Base-by-base conservation (phyloP, 495 filamentous ascomycete genomes). In the Podospora tetraspora region DNA sequence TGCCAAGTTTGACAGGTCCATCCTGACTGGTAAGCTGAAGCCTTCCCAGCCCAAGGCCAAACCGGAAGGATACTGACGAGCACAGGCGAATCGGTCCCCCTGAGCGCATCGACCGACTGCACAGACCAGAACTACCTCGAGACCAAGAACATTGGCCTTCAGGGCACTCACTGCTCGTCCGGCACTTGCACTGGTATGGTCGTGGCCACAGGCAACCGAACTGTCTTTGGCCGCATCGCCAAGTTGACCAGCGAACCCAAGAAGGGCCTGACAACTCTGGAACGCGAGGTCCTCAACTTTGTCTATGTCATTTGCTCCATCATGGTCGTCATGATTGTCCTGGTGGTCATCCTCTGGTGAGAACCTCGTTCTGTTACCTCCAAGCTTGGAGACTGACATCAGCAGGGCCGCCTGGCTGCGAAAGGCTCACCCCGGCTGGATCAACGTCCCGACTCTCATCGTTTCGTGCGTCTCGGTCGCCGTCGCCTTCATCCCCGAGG, bases 101-200 rank as follows among this genome's bases (percentile, higher is more conserved):
- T 91, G 21, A 79, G 81, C 9, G 89, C 86, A 6, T 80, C 84
- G 3, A 83, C 86, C 10, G 83, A 91, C 4, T 80, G 77, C 9
- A 90, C 86, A 0, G 88, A 92, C 62, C 77, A 81, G 24, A 92
- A 92, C 74, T 92, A 90, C 71, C 85, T 93, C 30, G 90, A 92
- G 74, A 91, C 89, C 22, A 83, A 83, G 24, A 89, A 87, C 69
- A 89, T 92, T 59, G 90, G 88, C n/a, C 75, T 93, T 24, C 88
- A 89, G 79, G 90, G 90, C 32, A 91, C 88, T 1, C 84, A 87
- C 63, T 90, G 89, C 66, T 85, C 88, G 6, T 87, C 85, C 24
- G 91, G 90, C 2, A 88, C 80, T 66, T 87, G 83, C n/a, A 78
- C 81, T 19, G 91, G 88, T 9, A 72, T 92, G 7, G 86, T 90